These are phyloP conservation scores for Cyclotella cryptica DNA, from an alignment of 108 stramenopile species.

Conservation along the genomic window DNA sequence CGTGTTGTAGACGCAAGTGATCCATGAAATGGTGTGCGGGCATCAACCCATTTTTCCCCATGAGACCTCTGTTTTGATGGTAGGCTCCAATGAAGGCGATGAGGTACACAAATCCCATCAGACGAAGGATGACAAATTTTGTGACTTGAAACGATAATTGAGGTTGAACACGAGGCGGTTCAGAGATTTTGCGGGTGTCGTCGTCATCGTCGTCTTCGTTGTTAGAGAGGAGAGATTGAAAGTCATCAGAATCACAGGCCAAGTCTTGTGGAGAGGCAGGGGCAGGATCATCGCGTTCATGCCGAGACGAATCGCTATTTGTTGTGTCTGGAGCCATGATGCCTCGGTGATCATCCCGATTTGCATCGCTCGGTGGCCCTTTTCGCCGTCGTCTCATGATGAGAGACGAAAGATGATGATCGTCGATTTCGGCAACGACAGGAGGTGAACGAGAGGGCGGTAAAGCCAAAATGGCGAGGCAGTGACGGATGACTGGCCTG, in stretches of 20 bases:
- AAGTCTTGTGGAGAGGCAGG: neutral
- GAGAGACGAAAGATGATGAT: neutral
- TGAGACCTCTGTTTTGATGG: slow-evolving; percentile 63
- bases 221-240: neutral
- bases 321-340: too few species aligned
- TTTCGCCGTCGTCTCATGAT: slow-evolving; percentile 12
- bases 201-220: neutral
- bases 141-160: slow-evolving; percentile 30
- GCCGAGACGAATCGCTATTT: neutral
- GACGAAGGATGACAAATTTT: slow-evolving; percentile 50
- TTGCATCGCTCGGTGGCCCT: neutral
- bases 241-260: neutral
- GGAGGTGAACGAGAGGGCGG: too few species aligned
- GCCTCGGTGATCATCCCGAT: neutral
- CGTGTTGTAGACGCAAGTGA: slow-evolving; percentile 1
- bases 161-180: neutral
- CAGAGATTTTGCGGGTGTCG: too few species aligned
- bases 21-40: slow-evolving; percentile 48
- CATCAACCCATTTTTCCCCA: slow-evolving; percentile 60
- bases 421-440: too few species aligned
- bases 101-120: slow-evolving; percentile 60
- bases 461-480: too few species aligned
- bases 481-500: too few species aligned
- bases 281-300: neutral
- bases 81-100: slow-evolving; percentile 67